Evolutionary conservation across 495 filamentous ascomycete genomes (phyloP), one percentile per base, ranked within the genome.

Genomic region (Chlorociboria aeruginascens): DNA sequence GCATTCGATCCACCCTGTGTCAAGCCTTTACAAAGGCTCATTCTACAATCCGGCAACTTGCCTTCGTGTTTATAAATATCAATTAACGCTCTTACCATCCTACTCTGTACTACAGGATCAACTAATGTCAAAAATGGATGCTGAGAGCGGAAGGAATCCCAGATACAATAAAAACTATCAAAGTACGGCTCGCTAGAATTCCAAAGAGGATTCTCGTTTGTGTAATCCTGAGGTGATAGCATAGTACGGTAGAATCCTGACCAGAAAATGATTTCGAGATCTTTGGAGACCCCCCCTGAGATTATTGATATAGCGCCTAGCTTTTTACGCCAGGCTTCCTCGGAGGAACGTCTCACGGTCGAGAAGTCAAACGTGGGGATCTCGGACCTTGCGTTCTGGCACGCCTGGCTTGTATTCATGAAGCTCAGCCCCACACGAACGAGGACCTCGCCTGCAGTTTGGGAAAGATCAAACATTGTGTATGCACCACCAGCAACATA

Each of bases 1-100:
- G 83, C 83, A 46, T 88, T 86, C 0, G 82, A 86, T 0, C 83
- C 83, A 25, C 83, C 81, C 59, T 87, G 82, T 0, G 83, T 86
- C 45, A 69, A 79, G 1, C 83, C 82, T 61, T 82, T 83, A 50
- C 73, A 81, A 1, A 82, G 60, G n/a, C 62, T 70, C 70, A 74
- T 72, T 9, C 77, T 73, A 48, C 80, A 84, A 43, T 84, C 81
- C 3, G 81, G 81, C 1, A 84, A 57, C 61, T 74, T 82, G 2
- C 80, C 83, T 46, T 80, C 70, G 36, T 85, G 74, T 10, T 71
- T 67, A 46, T 86, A 86, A 7, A 77, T 85, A 52, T 86, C 82
- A 3, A 86, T 69, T 31, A 88, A 62, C 28, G 73, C 79, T 31
- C 81, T 69, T 17, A 87, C 69, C 80, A 86, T 86, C 43, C 73